Evolutionary conservation across 2,329 filamentous ascomycete species (phyloP), one percentile per base, ranked within the genome.

Genomic region (Botrytis hyacinthi): DNA sequence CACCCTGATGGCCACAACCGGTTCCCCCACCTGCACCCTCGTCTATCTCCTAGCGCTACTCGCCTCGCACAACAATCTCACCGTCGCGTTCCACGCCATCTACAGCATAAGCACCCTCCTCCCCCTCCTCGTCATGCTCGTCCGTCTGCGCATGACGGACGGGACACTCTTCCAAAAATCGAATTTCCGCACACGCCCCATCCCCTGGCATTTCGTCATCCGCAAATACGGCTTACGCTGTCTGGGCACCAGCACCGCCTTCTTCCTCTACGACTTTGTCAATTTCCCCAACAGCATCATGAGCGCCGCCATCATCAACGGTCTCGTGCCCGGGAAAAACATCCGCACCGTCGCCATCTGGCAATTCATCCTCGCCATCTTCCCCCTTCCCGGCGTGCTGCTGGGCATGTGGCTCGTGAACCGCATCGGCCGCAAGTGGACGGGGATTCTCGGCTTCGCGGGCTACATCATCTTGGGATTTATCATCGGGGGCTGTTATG

Each of bases 231-330:
- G 61, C 0, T 1, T 42, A 0, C 46, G 70, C 0, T 75, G 81
- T 2, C 72, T 80, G 8, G 81, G 80, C 4, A 82, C 80, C 3
- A 82, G 81, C 2, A 66, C 79, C 4, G 81, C 81, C 0, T 82
- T 82, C 72, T 82, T 82, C 63, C 75, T 82, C 0, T 82, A 82
- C 71, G 81, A 82, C 61, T 82, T 82, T 37, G 80, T 82, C 74
- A 82, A 82, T 63, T 82, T 82, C 61, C 81, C 81, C 0, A 82
- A 82, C 57, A 80, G 78, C 40, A 81, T 82, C 74, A 81, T 82
- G 80, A 80, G 78, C 4, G 79, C 80, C 44, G 79, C 78, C 8
- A 82, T 82, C 57, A 80, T 82, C 62, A 76, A 81, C 51, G 80
- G 78, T 0, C 73, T 82, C 6, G 81, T 82, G 1, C 77, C 78